Conservation (phyloP, 192 early-diverging fungal genomes). For the Geranomyces michiganensis region DNA sequence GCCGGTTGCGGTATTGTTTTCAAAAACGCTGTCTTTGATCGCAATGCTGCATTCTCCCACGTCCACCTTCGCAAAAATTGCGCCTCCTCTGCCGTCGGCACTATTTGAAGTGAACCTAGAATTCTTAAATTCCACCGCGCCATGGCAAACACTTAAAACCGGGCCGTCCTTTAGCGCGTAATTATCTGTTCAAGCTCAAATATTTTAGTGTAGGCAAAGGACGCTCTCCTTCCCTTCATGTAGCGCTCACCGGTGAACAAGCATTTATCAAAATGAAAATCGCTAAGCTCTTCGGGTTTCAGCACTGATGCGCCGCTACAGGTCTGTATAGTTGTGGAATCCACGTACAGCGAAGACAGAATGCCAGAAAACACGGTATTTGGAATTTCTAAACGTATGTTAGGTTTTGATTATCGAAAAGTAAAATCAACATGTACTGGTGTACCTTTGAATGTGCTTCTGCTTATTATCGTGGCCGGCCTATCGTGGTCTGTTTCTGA, state of each 20-base stretch:
- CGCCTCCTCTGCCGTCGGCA: constrained; percentile 21
- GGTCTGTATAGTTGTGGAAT: background rate
- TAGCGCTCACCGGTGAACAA: constrained; percentile 3
- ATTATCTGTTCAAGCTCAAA: constrained; percentile 3
- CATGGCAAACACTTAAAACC: constrained; percentile 19
- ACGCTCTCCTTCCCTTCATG: no score
- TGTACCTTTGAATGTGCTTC: background rate
- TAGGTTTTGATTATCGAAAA: no score
- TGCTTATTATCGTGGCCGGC: background rate
- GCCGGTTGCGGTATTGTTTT: constrained; percentile 9
- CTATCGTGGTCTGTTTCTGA: constrained; percentile 12
- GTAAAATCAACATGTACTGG: background rate
- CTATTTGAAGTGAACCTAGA: constrained; percentile 12
- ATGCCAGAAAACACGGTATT: constrained; percentile 7
- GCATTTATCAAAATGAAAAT: constrained; percentile 8
- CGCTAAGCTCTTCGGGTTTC: background rate
- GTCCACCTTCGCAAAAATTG: background rate
- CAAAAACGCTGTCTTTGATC: constrained; percentile 8
- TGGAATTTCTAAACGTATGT: constrained; percentile 2
- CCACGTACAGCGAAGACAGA: constrained; percentile 4
- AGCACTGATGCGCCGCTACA: constrained; percentile 16
- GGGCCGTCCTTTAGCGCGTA: constrained; percentile 14
- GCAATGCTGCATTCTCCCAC: background rate
- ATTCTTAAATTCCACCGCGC: constrained; percentile 10
- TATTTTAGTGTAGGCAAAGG: background rate